Base-by-base conservation (phyloP, 352 stramenopile genomes). In the Pythium periplocum region DNA sequence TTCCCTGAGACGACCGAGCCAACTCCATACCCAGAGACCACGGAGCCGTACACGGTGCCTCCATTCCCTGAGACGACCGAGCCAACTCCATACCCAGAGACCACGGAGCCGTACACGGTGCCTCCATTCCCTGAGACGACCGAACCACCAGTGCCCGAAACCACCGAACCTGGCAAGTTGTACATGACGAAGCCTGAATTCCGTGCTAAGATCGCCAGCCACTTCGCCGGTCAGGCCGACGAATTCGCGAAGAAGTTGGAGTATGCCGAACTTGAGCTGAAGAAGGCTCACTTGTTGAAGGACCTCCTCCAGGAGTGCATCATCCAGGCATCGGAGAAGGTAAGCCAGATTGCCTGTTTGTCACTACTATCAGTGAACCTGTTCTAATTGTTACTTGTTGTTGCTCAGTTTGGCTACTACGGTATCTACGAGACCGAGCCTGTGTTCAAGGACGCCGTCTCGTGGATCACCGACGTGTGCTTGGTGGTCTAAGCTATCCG, bases 151-250 rank as follows among this genome's bases (percentile, higher is more conserved):
- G 52, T 51, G 4, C 12, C 33, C 3, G 36, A 44, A 3, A 48
- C 47, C 8, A 45, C 48, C 9, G 42, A 10, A 4, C 30, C 45
- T n/a, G 30, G 38, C 5, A 6, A 1, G n/a, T 36, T 32, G 0
- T 56, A 43, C 33, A 62, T 70, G 53, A 61, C 53, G 10, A 70
- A 66, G 45, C 44, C 53, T 0, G 33, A 62, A 30, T 70, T 70
- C 51, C 51, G 57, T n/a, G 43, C 10, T 7, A 66, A 70, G 47
- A 66, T 63, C 26, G 36, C 45, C 4, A 26, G 31, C 1, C 56
- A 69, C 38, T 66, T 70, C 32, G 3, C 45, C 4, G 5, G 5
- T 2, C 26, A 61, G 36, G 37, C 48, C 8, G 53, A n/a, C 1
- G 11, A 49, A 10, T 12, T 62, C 0, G 37, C 57, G 6, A 10